A percentile compares a stretch with the other conserved stretches of the same genome.
Conservation (phyloP, 1,284 basidiomycete species). For the Heterobasidion occidentale region DNA sequence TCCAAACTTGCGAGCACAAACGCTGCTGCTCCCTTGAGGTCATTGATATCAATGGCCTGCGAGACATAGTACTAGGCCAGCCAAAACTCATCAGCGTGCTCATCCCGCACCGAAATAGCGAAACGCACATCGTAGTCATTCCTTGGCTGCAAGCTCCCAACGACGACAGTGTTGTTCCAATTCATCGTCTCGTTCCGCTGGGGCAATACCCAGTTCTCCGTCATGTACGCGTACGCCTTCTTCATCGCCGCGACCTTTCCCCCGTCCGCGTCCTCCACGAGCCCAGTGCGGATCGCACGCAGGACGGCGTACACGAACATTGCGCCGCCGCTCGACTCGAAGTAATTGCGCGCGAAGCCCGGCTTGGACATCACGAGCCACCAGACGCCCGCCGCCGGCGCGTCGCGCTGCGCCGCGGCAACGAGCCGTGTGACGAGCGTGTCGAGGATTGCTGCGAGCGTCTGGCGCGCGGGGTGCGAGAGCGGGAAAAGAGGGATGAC, state of each 20-base stretch:
- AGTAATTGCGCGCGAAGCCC: background rate
- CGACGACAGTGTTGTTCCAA: background rate
- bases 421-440: background rate
- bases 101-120: background rate
- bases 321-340: background rate
- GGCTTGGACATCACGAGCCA: background rate
- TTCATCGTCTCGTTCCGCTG: background rate
- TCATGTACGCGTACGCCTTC: background rate
- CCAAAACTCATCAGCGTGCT: background rate
- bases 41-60: background rate
- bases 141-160: background rate
- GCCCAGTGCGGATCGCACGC: background rate
- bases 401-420: background rate
- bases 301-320: background rate
- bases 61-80: background rate
- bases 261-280: background rate
- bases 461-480: background rate
- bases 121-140: background rate
- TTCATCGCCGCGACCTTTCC: background rate
- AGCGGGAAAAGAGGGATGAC: background rate
- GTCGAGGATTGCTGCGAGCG: background rate
- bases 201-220: background rate
- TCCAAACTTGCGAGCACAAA: background rate
- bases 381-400: background rate
- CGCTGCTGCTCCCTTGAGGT: background rate